Conservation (phyloP, 2,329 filamentous ascomycete species). For the Colletotrichum karsti region DNA sequence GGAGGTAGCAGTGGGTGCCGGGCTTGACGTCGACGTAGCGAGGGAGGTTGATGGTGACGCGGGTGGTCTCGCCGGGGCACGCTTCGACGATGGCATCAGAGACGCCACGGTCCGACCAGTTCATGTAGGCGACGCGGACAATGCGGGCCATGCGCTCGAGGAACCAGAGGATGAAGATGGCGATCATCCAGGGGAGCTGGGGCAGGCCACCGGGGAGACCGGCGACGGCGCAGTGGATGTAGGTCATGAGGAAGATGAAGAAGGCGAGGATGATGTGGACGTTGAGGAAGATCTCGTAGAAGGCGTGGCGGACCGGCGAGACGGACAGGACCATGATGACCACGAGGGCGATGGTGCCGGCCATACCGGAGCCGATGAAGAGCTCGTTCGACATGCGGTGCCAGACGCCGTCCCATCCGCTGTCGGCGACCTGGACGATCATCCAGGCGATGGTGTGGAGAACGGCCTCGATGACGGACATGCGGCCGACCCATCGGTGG, state of each 20-base stretch:
- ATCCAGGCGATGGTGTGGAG: slow-evolving; percentile 79
- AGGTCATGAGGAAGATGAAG: slow-evolving; percentile 74
- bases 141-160: slow-evolving; percentile 74
- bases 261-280: slow-evolving; percentile 81
- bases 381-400: slow-evolving; percentile 62
- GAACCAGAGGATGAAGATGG: slow-evolving; percentile 80
- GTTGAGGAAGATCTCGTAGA: slow-evolving; percentile 96
- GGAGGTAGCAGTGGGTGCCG: slow-evolving; percentile 79
- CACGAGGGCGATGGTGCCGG: slow-evolving; percentile 68
- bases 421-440: slow-evolving; percentile 73
- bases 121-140: slow-evolving; percentile 70
- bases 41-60: slow-evolving; percentile 75
- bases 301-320: slow-evolving; percentile 88
- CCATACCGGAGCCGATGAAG: slow-evolving; percentile 73
- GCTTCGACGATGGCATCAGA: slow-evolving; percentile 74
- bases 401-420: slow-evolving; percentile 67
- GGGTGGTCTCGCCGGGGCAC: slow-evolving; percentile 74
- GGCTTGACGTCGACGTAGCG: slow-evolving; percentile 72
- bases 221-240: slow-evolving; percentile 79
- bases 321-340: slow-evolving; percentile 75
- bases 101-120: slow-evolving; percentile 66
- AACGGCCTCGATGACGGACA: slow-evolving; percentile 73
- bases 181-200: slow-evolving; percentile 78
- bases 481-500: slow-evolving; percentile 79
- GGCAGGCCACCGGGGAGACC: slow-evolving; percentile 71